Evolutionary conservation across 345 rosid species (phyloP).

Genomic region (Fremontodendron californicum): DNA sequence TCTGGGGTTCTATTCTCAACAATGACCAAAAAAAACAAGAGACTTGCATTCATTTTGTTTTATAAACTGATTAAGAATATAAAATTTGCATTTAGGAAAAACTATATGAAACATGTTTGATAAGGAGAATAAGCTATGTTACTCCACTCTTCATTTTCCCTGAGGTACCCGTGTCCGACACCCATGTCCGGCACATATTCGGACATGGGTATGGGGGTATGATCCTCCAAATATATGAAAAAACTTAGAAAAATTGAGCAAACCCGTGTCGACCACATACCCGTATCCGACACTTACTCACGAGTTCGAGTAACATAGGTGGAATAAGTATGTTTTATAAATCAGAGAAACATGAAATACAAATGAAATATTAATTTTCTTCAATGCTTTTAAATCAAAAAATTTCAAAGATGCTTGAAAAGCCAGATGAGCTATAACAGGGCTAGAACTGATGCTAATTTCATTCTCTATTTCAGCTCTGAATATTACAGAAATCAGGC

Average conservation of each 20-base stretch:
- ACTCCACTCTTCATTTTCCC: no score
- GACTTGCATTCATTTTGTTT: constrained; percentile 2
- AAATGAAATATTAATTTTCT: neutral
- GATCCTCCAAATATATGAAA: no score
- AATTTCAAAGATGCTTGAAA: neutral
- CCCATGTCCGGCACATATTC: no score
- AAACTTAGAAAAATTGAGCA: no score
- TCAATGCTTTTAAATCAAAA: neutral
- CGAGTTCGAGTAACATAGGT: no score
- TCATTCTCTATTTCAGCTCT: neutral
- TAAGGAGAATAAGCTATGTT: no score
- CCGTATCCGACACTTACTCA: no score
- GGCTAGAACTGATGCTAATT: neutral
- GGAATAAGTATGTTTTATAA: no score
- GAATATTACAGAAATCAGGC: neutral
- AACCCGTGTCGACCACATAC: no score
- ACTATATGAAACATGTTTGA: no score
- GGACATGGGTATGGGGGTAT: no score
- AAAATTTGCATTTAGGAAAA: neutral
- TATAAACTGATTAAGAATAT: neutral
- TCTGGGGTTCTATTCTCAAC: neutral
- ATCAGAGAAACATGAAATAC: neutral
- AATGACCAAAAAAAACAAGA: neutral
- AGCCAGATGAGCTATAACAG: neutral
- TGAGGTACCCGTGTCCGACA: no score